Evolutionary conservation across 257 asterid genomes (phyloP), one percentile per base, ranked within the genome.

Genomic region (Gentiana dahurica): DNA sequence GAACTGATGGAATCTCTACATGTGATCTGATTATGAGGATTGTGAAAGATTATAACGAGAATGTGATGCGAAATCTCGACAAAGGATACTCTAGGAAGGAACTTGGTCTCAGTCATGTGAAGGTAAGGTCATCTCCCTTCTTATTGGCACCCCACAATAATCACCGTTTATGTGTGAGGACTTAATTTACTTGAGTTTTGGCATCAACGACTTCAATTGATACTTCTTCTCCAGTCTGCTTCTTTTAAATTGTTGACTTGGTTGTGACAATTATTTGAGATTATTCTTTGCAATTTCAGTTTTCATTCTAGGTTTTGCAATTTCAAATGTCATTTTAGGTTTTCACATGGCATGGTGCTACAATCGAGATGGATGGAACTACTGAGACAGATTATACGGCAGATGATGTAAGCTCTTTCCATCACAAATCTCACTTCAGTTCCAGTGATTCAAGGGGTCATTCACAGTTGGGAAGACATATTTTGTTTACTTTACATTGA

Each of bases 311-410:
- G 24, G 24, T 15, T 15, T 15, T 15, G 24, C 24, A 15, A 15
- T 15, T 15, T 15, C 24, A 15, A 15, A 15, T 41, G 46, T 41
- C 46, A 41, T 10, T 41, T 70, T 67, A 85, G 97, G 94, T 85
- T 60, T 92, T 92, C 69, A 83, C 97, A 6, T 92, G 99, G 99
- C 75, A 85, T 65, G 97, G 99, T 58, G 99, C 97, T 24, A 81
- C 91, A 34, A 77, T 92, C 67, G 95, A 92, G 72, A 65, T 88
- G 75, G 97, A 92, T 48, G 98, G 97, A 66, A 55, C 77, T 37
- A 77, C 97, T 43, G 97, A 91, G 81, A 85, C 97, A 43, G 95
- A 88, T 64, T 88, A 91, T 71, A 85, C 89, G 52, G 95, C 97
- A 35, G 98, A 92, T 63, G 95, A 92, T 94, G 97, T 92, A 73